Percentiles rank a stretch among this genome's conserved stretches.
These are phyloP conservation scores for Saitozyma podzolica DNA, from an alignment of 768 basidiomycete species.

Conservation along the genomic window DNA sequence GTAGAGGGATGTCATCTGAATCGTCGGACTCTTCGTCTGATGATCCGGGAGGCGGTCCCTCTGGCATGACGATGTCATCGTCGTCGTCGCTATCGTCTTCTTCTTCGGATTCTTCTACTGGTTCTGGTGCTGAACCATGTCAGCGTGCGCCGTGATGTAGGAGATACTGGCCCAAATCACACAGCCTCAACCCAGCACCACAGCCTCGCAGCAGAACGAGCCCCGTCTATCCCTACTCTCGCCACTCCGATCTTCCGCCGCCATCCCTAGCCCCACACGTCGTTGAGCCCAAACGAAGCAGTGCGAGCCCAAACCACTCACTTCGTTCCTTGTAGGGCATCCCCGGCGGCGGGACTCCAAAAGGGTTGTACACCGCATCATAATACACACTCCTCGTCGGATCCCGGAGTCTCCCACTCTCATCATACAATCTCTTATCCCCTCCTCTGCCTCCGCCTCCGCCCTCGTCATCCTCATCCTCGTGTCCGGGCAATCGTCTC, in stretches of 20 bases:
- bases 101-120: conserved; percentile 52
- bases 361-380: conserved; percentile 89
- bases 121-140: conserved; percentile 55
- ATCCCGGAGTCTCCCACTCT: conserved; percentile 79
- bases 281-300: too few species aligned
- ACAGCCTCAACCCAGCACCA: too few species aligned
- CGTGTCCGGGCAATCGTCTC: conserved; percentile 54
- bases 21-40: conserved; percentile 41
- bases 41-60: conserved; percentile 65
- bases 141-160: conserved; percentile 8
- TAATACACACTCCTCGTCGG: conserved; percentile 93
- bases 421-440: conserved; percentile 60
- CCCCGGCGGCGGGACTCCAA: conserved; percentile 88
- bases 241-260: too few species aligned
- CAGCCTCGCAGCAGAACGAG: too few species aligned
- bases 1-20: conserved; percentile 52
- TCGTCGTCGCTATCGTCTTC: conserved; percentile 54
- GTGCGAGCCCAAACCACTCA: conserved; percentile 54
- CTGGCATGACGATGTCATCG: conserved; percentile 87
- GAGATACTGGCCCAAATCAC: background rate
- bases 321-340: conserved; percentile 92
- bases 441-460: conserved; percentile 52
- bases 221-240: too few species aligned
- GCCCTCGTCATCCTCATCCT: conserved; percentile 59
- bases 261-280: too few species aligned